phyloP scores from a whole-genome alignment of 2,329 filamentous ascomycete species.

The Ophiosphaerella korrae region DNA sequence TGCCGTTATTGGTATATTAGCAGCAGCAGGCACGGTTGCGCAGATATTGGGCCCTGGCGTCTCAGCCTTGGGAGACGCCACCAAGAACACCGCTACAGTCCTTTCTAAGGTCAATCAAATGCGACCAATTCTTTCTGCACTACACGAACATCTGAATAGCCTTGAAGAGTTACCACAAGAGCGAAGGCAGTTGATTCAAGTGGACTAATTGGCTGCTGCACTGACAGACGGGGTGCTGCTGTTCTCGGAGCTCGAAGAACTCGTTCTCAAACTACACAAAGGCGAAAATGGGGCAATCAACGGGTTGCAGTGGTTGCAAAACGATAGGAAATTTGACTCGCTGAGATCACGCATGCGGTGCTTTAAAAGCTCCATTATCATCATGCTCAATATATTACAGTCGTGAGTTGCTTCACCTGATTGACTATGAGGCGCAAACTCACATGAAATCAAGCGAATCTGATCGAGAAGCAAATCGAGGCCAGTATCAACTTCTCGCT shows the following conservation, averaged over 20 bases:
- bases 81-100: constrained; percentile 4
- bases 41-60: constrained; percentile 11
- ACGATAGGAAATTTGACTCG: constrained; percentile 2
- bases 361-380: constrained; percentile 8
- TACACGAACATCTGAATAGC: background rate
- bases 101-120: constrained; percentile 8
- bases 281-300: background rate
- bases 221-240: constrained; percentile 15
- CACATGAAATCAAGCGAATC: constrained; percentile 1
- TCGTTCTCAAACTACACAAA: constrained; percentile 12
- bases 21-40: constrained; percentile 11
- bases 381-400: constrained; percentile 16
- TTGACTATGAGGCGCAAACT: background rate
- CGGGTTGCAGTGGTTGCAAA: constrained; percentile 6
- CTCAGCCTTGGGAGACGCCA: constrained; percentile 4
- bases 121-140: constrained; percentile 3
- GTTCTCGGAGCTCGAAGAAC: constrained; percentile 18
- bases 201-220: constrained; percentile 9
- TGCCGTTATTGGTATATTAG: constrained; percentile 14
- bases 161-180: background rate
- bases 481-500: background rate
- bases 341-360: constrained; percentile 2
- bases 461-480: constrained; percentile 5
- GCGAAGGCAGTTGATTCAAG: constrained; percentile 9
- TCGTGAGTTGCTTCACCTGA: constrained; percentile 3